Percentiles rank a stretch among this genome's conserved stretches.
Evolutionary conservation across 495 filamentous ascomycete species (phyloP).

Genomic region (Hyaloscypha bicolor): DNA sequence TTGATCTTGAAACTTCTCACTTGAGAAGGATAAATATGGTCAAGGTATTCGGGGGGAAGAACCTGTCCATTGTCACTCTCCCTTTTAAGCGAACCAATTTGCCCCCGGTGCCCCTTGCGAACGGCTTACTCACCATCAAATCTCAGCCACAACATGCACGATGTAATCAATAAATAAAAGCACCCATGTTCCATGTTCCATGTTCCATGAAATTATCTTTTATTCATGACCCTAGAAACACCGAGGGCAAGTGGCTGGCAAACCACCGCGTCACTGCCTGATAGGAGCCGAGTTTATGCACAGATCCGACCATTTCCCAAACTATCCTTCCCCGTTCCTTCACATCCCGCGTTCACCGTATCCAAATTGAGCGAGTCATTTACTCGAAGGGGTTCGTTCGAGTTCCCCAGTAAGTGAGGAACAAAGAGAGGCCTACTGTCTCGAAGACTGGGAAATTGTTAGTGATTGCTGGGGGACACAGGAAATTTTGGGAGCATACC

Average conservation of each 20-base stretch:
- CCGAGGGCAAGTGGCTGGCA: slow-evolving; percentile 24
- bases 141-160: neutral
- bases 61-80: neutral
- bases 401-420: slow-evolving; percentile 98
- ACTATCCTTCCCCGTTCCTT: neutral
- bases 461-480: neutral
- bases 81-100: neutral
- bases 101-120: neutral
- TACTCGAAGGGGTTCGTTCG: slow-evolving; percentile 81
- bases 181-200: neutral
- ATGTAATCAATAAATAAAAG: neutral
- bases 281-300: slow-evolving; percentile 26
- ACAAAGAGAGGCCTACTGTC: slow-evolving; percentile 87
- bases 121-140: neutral
- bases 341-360: neutral
- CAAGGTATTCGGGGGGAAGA: too few relatives aligned
- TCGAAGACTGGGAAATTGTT: slow-evolving; percentile 60
- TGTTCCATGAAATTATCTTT: neutral
- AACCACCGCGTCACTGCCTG: slow-evolving; percentile 22
- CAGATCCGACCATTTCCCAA: neutral
- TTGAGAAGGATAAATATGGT: too few relatives aligned
- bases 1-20: too few relatives aligned
- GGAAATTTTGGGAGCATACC: slow-evolving; percentile 19
- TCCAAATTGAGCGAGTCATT: slow-evolving; percentile 11
- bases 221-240: slow-evolving; percentile 8